Conservation (phyloP, 2,329 filamentous ascomycete species). For the Cercospora berteroae region DNA sequence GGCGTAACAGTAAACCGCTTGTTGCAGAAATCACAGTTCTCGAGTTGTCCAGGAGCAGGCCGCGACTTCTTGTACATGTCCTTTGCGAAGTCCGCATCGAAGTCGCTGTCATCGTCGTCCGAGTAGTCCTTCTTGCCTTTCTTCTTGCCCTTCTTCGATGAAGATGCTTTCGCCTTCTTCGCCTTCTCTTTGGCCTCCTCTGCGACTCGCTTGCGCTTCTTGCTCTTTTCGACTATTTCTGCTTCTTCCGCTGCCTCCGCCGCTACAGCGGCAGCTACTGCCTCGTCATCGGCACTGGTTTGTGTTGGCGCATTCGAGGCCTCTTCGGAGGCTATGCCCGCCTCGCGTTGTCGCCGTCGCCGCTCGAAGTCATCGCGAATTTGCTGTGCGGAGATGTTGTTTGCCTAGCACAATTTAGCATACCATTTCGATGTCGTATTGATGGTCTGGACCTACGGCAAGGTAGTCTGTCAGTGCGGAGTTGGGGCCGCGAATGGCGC, state of each 20-base stretch:
- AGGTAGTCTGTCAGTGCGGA: slow-evolving; percentile 68
- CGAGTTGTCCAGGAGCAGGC: slow-evolving; percentile 77
- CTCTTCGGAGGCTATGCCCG: slow-evolving; percentile 35
- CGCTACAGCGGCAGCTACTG: slow-evolving; percentile 38
- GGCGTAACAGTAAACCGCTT: slow-evolving; percentile 92
- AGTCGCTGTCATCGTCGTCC: slow-evolving; percentile 46
- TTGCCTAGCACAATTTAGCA: slow-evolving; percentile 49
- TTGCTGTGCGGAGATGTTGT: slow-evolving; percentile 68
- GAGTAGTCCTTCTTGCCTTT: slow-evolving; percentile 46
- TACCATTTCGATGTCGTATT: background rate
- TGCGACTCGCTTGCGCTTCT: slow-evolving; percentile 59
- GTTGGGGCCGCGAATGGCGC: slow-evolving; percentile 56
- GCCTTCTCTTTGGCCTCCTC: slow-evolving; percentile 45
- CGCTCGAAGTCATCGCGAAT: slow-evolving; percentile 60
- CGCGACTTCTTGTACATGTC: slow-evolving; percentile 57
- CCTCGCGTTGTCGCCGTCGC: slow-evolving; percentile 51
- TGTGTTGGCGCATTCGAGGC: slow-evolving; percentile 35
- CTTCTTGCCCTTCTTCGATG: slow-evolving; percentile 39
- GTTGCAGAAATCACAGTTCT: slow-evolving; percentile 79
- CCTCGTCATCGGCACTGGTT: slow-evolving; percentile 35
- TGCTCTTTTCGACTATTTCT: slow-evolving; percentile 43
- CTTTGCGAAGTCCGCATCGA: slow-evolving; percentile 48
- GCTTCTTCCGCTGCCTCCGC: slow-evolving; percentile 40
- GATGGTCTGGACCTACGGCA: slow-evolving; percentile 50
- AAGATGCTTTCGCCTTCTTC: slow-evolving; percentile 48